Base-by-base conservation (phyloP, 345 rosid genomes). In the Aethionema arabicum region DNA sequence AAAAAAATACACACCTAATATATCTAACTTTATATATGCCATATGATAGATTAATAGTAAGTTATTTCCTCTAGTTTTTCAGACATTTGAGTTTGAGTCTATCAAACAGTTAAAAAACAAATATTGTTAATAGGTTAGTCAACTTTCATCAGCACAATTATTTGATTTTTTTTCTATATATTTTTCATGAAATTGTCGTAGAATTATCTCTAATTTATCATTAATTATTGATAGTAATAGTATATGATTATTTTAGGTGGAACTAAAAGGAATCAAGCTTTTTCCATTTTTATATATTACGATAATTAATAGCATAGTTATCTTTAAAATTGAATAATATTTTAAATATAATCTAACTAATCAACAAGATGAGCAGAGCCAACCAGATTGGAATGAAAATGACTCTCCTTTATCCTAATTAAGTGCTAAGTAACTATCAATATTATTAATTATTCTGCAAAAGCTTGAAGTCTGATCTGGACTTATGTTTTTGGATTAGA, bases 361-460 rank as follows among this genome's bases (percentile, higher is more conserved):
- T 43, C 55, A 46, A 37, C 15, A 51, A 6, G 40, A 43, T 52
- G 43, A 60, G 47, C 61, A 36, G 14, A 59, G 53, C 66, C 56
- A 59, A 21, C 64, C 52, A 35, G n/a, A 58, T 5, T 40, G 6
- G 39, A 67, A 59, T 52, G 53, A 51, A 10, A 33, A 59, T 2
- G 4, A 35, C 11, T 13, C n/a, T 40, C 37, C 27, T 21, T 21
- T 21, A 21, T 21, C 27, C 27, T 21, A 21, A 21, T 21, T 21
- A 21, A 21, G 2, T 10, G 53, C 48, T 43, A 35, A 37, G 53
- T 51, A 31, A 58, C 31, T 67, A 58, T 41, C 59, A 7, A 21
- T 21, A 21, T 21, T 21, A 21, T 21, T 21, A 21, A 21, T 21
- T 21, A 2, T 1, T 2, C 1, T 21, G 27, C 27, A 21, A 21